Evolutionary conservation across 768 basidiomycete species (phyloP).

Genomic region (Lyophyllum semitale): DNA sequence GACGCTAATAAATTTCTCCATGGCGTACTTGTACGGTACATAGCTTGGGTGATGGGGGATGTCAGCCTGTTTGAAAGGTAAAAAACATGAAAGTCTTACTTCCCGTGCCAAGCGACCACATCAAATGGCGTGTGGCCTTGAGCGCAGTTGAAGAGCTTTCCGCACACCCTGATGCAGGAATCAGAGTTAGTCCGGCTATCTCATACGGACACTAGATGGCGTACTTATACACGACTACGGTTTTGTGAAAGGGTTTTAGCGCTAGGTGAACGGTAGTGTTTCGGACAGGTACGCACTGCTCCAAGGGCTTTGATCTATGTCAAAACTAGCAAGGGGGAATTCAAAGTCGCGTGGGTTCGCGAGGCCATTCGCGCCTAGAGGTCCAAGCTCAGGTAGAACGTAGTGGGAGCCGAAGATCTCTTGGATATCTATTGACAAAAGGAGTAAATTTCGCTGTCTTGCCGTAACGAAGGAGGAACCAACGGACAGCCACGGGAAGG

Average conservation of each 20-base stretch:
- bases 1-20: constrained; percentile 64
- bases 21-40: constrained; percentile 66
- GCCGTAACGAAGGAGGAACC: too few relatives aligned
- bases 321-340: constrained; percentile 63
- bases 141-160: constrained; percentile 51
- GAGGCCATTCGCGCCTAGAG: constrained; percentile 66
- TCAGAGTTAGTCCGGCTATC: neutral
- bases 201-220: neutral
- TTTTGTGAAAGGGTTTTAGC: neutral
- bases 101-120: constrained; percentile 73
- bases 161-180: constrained; percentile 44
- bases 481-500: constrained; percentile 61
- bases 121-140: constrained; percentile 73
- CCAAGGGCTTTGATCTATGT: constrained; percentile 64
- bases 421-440: constrained; percentile 50
- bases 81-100: constrained; percentile 39
- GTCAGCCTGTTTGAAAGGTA: neutral
- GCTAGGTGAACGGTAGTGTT: neutral
- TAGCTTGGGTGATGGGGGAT: constrained; percentile 38
- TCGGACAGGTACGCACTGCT: constrained; percentile 42
- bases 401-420: constrained; percentile 69
- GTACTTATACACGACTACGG: constrained; percentile 51
- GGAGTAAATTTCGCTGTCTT: neutral
- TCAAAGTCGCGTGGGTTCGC: constrained; percentile 69
- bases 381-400: constrained; percentile 63